Base-by-base conservation (phyloP, 2,329 filamentous ascomycete genomes). In the Hymenotorrendiella dingleyae region DNA sequence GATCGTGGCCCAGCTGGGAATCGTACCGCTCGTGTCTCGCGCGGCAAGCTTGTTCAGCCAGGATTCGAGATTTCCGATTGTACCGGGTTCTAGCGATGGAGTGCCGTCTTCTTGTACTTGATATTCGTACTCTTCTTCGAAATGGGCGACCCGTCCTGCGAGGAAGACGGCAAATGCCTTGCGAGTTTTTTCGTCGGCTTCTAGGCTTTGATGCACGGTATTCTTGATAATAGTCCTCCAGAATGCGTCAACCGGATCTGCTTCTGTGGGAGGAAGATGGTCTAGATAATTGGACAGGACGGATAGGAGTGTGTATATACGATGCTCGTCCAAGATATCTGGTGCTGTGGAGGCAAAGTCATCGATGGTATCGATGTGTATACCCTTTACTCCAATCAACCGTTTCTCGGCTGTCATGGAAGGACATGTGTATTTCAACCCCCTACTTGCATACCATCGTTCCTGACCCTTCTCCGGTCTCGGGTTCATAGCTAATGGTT, bases 221-320 rank as follows among this genome's bases (percentile, higher is more conserved):
- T 51, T 43, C 37, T 47, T 43, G 14, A 49, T 45, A 3, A 49
- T 11, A 1, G 48, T 41, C 6, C 41, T 36, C 48, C 46, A 51
- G 14, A 51, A 47, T 14, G 35, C 40, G 14, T 51, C 46, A 14
- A 41, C 36, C n/a, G n/a, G n/a, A n/a, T n/a, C n/a, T 19, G 36
- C 23, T 14, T 44, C 35, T 14, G 24, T 27, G 0, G 20, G 22
- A 2, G 36, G 20, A 8, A 4, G 26, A 21, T 26, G 21, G 26
- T 1, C 12, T 21, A 19, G 14, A n/a, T 19, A 8, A 46, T 33
- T 14, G 16, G 21, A 11, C 12, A 34, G 21, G 3, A 41, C 14
- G 14, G 26, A 20, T 7, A 45, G 42, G 6, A 45, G 20, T 7
- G 28, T 36, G 19, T 16, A 27, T 8, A 40, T 9, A 9, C 20